Evolutionary conservation across 1,139 yeast species (phyloP), one percentile per base, ranked within the genome.

Genomic region (Eremothecium gossypii): DNA sequence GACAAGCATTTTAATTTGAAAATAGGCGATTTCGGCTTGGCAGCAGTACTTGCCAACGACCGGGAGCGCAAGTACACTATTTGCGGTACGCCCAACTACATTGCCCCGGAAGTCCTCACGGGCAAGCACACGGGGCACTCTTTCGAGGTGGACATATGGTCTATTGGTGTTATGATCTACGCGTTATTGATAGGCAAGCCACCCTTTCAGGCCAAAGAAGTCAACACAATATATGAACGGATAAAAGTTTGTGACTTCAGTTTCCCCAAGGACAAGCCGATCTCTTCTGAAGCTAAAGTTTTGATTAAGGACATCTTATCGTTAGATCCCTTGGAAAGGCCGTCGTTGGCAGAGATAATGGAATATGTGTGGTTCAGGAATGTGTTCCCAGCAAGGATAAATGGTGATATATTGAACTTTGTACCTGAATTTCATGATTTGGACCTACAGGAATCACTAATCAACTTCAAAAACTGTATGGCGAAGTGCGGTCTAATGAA

Each of bases 1-100:
- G 97, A 89, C 61, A 85, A 86, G 8, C 74, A 84, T 40, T 89
- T 89, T 95, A 84, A 86, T 62, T 73, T 87, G 58, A 91, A 91
- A 61, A 83, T 91, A 52, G 97, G 97, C 49, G 98, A 91, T 63
- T 91, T 91, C 67, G 98, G 98, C 34, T 73, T 91, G 49, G 98
- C 98, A 9, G 87, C 96, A 1, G 82, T 85, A 11, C 71, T 89
- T 50, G 83, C 83, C 32, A 70, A 78, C 28, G 70, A 72, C 31
- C 75, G 74, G 46, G 84, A 85, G 42, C 77, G 93, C 53, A 86
- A 89, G 58, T 84, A 80, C 59, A 89, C 98, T 40, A 85, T 91
- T 44, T 91, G 98, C 65, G 98, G 98, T 44, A 91, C 98, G 11
- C 98, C 98, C 46, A 91, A 91, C 65, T 91, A 91, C 62, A 91